Evolutionary conservation across 352 stramenopile genomes (phyloP).

Genomic region (Phytopythium boreale): DNA sequence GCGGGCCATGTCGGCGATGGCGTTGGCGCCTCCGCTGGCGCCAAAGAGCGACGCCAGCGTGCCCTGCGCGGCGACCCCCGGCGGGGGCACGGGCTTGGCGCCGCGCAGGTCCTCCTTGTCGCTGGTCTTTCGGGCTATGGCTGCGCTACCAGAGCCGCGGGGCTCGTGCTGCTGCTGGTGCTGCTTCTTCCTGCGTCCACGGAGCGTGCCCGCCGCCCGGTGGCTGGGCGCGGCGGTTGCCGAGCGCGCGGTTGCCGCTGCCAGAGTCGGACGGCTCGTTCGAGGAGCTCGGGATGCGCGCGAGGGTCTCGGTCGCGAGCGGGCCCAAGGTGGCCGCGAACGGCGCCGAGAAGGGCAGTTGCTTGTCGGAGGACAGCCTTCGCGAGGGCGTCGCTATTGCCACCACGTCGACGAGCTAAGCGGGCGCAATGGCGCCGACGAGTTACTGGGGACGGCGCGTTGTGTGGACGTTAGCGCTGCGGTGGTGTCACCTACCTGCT

Average conservation of each 20-base stretch:
- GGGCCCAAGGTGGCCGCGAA: conserved; percentile 11
- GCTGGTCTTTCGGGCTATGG: conserved; percentile 23
- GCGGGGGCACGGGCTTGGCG: conserved; percentile 21
- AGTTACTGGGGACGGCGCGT: neutral
- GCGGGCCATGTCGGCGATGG: conserved; percentile 5
- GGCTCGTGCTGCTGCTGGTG: conserved; percentile 13
- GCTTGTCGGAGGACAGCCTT: conserved; percentile 12
- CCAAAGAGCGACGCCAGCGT: conserved; percentile 25
- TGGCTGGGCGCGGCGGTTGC: conserved; percentile 4
- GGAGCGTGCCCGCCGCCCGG: conserved; percentile 13
- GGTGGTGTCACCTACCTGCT: too few relatives aligned
- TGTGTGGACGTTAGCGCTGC: neutral
- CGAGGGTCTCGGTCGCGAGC: conserved; percentile 10
- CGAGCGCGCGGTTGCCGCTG: conserved; percentile 13
- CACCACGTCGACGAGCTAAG: conserved; percentile 2
- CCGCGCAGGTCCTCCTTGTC: conserved; percentile 37
- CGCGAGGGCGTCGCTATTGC: conserved; percentile 16
- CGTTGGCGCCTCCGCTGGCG: neutral
- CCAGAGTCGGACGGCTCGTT: conserved; percentile 18
- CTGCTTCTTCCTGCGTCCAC: conserved; percentile 28
- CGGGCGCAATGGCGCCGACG: neutral
- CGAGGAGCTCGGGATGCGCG: conserved; percentile 21
- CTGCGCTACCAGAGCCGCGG: conserved; percentile 19
- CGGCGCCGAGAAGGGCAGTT: conserved; percentile 20
- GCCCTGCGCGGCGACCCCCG: conserved; percentile 13